These are phyloP conservation scores for Ophiosphaerella korrae DNA, from an alignment of 2,329 filamentous ascomycete species.

Conservation along the genomic window DNA sequence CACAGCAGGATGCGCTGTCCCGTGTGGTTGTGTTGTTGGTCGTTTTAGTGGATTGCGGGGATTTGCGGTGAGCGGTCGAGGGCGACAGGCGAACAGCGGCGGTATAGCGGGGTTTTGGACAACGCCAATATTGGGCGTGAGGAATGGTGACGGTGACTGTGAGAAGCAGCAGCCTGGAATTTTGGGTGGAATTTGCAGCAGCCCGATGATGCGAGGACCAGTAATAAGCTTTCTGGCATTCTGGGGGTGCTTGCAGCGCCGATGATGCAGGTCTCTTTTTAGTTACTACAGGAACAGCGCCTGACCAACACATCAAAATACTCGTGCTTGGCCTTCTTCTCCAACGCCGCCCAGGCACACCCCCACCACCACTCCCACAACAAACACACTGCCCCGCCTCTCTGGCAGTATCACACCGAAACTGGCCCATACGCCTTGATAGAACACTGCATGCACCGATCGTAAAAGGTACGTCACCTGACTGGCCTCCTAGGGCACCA, in stretches of 20 bases:
- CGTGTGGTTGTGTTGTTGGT: slow-evolving; percentile 3
- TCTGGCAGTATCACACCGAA: too few relatives aligned
- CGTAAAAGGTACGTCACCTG: slow-evolving; percentile 4
- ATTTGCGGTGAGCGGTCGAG: slow-evolving; percentile 17
- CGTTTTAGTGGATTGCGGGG: slow-evolving; percentile 5
- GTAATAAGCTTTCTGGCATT: not conserved
- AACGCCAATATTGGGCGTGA: not conserved
- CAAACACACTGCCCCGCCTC: not conserved
- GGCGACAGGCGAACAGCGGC: not conserved
- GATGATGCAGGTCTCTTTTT: not conserved
- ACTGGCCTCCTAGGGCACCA: not conserved
- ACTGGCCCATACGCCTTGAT: not conserved
- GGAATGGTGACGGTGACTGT: not conserved
- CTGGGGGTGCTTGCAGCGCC: slow-evolving; percentile 2
- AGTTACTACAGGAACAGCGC: slow-evolving; percentile 6
- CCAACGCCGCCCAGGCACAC: slow-evolving; percentile 1
- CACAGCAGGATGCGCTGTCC: slow-evolving; percentile 17
- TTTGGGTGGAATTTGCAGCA: too few relatives aligned
- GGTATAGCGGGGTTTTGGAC: not conserved
- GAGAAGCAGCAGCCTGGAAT: not conserved
- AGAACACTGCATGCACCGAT: not conserved
- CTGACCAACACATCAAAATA: slow-evolving; percentile 5
- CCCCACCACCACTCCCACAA: not conserved
- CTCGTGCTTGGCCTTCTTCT: slow-evolving; percentile 1
- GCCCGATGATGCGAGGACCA: too few relatives aligned